Evolutionary conservation across 768 basidiomycete species (phyloP), one percentile per base, ranked within the genome.

Genomic region (Russula sp.): DNA sequence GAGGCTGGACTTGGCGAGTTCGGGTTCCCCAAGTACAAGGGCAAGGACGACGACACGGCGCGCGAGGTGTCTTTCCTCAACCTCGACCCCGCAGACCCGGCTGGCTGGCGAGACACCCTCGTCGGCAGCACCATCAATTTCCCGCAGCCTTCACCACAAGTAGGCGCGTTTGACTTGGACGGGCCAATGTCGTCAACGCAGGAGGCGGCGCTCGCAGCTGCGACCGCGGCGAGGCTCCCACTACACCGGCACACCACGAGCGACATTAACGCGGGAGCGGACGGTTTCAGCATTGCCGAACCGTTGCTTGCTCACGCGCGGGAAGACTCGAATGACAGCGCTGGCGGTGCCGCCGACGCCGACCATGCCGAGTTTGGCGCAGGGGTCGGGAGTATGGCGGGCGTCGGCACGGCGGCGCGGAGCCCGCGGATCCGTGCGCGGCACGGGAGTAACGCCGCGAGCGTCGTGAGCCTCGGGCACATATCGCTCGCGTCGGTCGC

Each of bases 371-470:
- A 65, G 14, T 54, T 59, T 1, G 51, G 59, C 34, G 39, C 4
- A 1, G 60, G 27, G 45, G 61, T 61, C 31, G 45, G 47, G 59
- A 74, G 78, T 20, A 80, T 82, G 81, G 76, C 77, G 10, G 80
- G 80, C 9, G 65, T 82, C 9, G 80, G 80, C 13, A 81, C 80
- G 2, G 75, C 74, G 5, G 73, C 73, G 35, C 68, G 78, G 3
- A 70, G 75, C 31, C 73, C 76, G 62, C 57, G 60, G 4, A 66
- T 65, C 11, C 50, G 39, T 3, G 60, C 54, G 57, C 34, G 20
- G 44, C 56, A 51, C 10, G 59, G 51, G 55, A 53, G 44, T n/a
- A 40, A 31, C 35, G 53, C 7, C 1, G 59, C 48, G 9, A 62
- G 60, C 35, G 35, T 56, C 20, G 59, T 44, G 11, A 56, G 59